phyloP scores from a whole-genome alignment of 192 early-diverging fungal species.

The Chytriomyces sp. region DNA sequence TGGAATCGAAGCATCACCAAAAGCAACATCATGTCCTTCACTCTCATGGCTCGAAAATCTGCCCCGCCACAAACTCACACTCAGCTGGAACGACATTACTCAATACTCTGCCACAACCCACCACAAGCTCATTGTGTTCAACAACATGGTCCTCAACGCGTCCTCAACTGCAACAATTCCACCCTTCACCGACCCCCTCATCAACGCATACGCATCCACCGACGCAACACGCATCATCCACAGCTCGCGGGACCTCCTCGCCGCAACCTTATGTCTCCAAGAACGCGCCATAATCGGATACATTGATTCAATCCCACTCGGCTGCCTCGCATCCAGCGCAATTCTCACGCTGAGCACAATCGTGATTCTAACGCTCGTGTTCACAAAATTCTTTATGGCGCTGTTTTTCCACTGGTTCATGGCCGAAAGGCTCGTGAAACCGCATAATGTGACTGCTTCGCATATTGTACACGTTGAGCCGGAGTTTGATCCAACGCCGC shows the following conservation, averaged over 20 bases:
- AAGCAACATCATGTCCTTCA: neutral
- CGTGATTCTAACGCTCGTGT: conserved; percentile 48
- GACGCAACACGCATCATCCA: conserved; percentile 6
- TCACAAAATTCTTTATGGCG: conserved; percentile 52
- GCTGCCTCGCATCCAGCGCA: conserved; percentile 45
- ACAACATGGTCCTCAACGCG: conserved; percentile 44
- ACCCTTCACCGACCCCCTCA: neutral
- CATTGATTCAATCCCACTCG: conserved; percentile 34
- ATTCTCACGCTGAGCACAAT: conserved; percentile 39
- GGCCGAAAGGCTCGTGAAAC: conserved; percentile 9
- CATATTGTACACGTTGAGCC: neutral
- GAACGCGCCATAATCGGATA: conserved; percentile 38
- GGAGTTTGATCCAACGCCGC: conserved; percentile 18
- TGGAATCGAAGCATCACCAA: neutral
- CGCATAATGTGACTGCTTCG: conserved; percentile 9
- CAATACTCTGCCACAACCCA: conserved; percentile 18
- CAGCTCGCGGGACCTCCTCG: neutral
- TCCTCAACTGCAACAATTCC: conserved; percentile 19
- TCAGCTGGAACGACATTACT: conserved; percentile 46
- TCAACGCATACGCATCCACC: neutral
- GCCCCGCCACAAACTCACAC: conserved; percentile 33
- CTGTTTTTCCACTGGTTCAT: conserved; percentile 56
- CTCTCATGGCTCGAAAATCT: neutral
- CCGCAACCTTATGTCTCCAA: conserved; percentile 14
- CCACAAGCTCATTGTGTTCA: conserved; percentile 42